Conservation (phyloP, 1,284 basidiomycete genomes). For the Papiliotrema nemorosa region DNA sequence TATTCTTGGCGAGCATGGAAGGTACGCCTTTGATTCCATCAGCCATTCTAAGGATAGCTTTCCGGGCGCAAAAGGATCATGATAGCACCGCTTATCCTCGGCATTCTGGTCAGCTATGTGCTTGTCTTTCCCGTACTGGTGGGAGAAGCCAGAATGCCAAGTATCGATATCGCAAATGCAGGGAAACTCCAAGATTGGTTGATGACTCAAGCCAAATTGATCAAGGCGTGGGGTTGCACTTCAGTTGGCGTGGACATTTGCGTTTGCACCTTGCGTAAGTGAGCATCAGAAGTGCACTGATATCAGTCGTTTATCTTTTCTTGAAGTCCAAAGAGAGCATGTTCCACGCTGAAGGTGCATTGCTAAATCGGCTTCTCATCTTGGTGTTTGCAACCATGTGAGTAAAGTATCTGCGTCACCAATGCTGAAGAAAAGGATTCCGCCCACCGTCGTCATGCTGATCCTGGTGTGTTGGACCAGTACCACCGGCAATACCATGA, state of each 20-base stretch:
- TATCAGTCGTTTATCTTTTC: conserved; percentile 6
- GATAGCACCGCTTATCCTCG: not conserved
- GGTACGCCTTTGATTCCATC: not conserved
- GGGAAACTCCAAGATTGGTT: not conserved
- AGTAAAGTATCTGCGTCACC: not conserved
- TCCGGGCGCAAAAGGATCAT: conserved; percentile 2
- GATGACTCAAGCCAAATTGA: not conserved
- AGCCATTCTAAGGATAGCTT: not conserved
- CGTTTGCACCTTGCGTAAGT: conserved; percentile 3
- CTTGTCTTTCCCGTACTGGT: not conserved
- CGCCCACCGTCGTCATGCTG: conserved; percentile 9
- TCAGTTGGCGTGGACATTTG: conserved; percentile 3
- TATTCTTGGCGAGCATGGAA: conserved; percentile 3
- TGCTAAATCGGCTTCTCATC: conserved; percentile 8
- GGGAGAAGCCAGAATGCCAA: not conserved
- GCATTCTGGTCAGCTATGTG: not conserved
- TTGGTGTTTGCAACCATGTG: conserved; percentile 12
- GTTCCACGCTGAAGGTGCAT: conserved; percentile 5
- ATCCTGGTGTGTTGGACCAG: conserved; percentile 4
- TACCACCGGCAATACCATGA: conserved; percentile 1
- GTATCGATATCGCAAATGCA: not conserved
- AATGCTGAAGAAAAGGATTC: conserved; percentile 7
- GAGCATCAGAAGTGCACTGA: not conserved
- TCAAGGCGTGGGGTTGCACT: conserved; percentile 2
- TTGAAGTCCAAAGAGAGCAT: conserved; percentile 10